Evolutionary conservation across 2,329 filamentous ascomycete genomes (phyloP).

Genomic region (Trichoderma gracile): DNA sequence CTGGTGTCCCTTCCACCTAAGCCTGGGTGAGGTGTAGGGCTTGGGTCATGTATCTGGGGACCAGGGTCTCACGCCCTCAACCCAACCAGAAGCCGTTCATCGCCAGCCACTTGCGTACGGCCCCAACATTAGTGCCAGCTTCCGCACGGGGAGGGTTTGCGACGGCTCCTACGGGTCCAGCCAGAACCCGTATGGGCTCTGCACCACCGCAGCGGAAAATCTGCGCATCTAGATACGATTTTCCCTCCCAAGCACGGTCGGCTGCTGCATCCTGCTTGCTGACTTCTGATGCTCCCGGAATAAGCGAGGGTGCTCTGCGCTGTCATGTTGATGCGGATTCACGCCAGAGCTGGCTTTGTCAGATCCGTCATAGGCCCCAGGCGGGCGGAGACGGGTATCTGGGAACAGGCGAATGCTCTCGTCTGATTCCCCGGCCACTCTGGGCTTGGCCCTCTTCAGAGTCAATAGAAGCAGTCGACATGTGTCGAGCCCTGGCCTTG

Average conservation of each 20-base stretch:
- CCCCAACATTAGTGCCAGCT: conserved; percentile 5
- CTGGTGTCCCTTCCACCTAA: conserved; percentile 16
- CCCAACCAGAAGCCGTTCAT: conserved; percentile 21
- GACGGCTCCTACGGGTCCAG: conserved; percentile 3
- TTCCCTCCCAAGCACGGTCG: background rate
- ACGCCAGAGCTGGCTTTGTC: background rate
- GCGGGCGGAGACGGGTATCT: background rate
- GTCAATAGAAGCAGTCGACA: background rate
- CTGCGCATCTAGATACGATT: conserved; percentile 7
- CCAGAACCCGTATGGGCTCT: background rate
- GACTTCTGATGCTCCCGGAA: too few species aligned
- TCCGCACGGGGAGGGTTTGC: conserved; percentile 5
- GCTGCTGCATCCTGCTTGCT: background rate
- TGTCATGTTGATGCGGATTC: background rate
- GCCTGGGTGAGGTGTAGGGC: conserved; percentile 6
- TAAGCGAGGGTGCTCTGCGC: background rate
- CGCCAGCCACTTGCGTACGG: conserved; percentile 21
- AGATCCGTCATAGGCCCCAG: background rate
- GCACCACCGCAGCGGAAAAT: background rate
- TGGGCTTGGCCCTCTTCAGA: background rate
- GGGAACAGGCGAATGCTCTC: background rate
- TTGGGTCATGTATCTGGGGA: conserved; percentile 21
- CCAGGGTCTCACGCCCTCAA: conserved; percentile 20
- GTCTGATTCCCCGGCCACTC: background rate
- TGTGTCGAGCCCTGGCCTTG: conserved; percentile 1